Evolutionary conservation across 495 filamentous ascomycete genomes (phyloP).

Genomic region (Bryoglossum gracile): DNA sequence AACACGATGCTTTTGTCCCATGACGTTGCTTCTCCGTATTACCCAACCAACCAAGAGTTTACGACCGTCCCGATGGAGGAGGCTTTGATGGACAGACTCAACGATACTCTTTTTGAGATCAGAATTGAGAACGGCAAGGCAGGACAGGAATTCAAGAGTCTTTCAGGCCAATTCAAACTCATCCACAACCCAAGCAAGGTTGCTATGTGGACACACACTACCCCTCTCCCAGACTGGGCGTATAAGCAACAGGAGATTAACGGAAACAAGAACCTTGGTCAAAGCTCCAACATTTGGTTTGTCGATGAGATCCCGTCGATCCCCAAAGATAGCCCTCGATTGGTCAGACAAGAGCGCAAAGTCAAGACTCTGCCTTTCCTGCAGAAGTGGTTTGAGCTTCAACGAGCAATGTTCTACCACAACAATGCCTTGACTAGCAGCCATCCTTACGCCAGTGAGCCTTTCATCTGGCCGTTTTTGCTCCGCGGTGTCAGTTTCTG

Average conservation of each 20-base stretch:
- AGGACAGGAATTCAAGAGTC: constrained; percentile 77
- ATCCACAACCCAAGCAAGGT: constrained; percentile 90
- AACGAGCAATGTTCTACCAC: constrained; percentile 98
- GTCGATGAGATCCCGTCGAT: constrained; percentile 85
- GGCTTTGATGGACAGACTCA: constrained; percentile 68
- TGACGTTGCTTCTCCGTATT: constrained; percentile 96
- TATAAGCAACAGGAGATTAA: constrained; percentile 98
- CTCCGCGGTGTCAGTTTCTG: constrained; percentile 97
- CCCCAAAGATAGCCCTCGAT: constrained; percentile 57
- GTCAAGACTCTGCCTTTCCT: constrained; percentile 81
- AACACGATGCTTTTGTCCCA: constrained; percentile 87
- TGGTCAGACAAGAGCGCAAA: constrained; percentile 62
- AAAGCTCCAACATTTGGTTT: constrained; percentile 90
- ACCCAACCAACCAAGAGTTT: constrained; percentile 97
- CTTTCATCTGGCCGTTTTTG: constrained; percentile 97
- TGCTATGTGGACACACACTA: constrained; percentile 97
- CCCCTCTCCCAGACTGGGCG: constrained; percentile 90
- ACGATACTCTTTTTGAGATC: constrained; percentile 91
- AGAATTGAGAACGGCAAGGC: constrained; percentile 80
- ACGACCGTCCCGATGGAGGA: constrained; percentile 71
- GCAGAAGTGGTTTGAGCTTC: constrained; percentile 91
- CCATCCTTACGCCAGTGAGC: constrained; percentile 89
- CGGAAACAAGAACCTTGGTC: constrained; percentile 91
- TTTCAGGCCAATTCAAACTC: constrained; percentile 89
- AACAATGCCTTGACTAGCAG: constrained; percentile 96